These are phyloP conservation scores for Schoenoplectus tabernaemontani DNA, from an alignment of 202 grass and related monocot species.

Conservation along the genomic window DNA sequence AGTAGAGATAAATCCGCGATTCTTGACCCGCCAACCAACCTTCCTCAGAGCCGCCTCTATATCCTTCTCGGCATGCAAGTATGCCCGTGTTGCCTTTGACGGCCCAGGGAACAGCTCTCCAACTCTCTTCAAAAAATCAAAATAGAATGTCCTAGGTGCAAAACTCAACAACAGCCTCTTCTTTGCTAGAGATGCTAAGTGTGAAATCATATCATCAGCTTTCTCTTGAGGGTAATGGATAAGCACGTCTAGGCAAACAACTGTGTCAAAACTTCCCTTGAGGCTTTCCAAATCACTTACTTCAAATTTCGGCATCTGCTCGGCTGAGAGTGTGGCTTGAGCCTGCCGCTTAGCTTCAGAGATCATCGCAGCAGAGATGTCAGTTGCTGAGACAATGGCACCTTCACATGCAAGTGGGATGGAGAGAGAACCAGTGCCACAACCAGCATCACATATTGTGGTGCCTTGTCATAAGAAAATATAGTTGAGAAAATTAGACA, in stretches of 20 bases:
- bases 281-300: constrained; percentile 62
- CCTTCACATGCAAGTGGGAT: constrained; percentile 62
- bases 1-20: constrained; percentile 64
- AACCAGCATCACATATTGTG: constrained; percentile 85
- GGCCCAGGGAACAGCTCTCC: constrained; percentile 67
- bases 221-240: constrained; percentile 64
- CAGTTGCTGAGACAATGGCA: constrained; percentile 52
- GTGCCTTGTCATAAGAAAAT: constrained; percentile 22
- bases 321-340: constrained; percentile 7
- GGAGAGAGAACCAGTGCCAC: constrained; percentile 64
- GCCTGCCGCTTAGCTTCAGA: constrained; percentile 59
- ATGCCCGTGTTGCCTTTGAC: constrained; percentile 60
- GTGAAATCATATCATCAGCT: constrained; percentile 47
- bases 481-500: not conserved
- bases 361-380: constrained; percentile 83
- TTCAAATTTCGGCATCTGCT: constrained; percentile 51
- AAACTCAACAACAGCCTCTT: constrained; percentile 51
- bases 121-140: constrained; percentile 55
- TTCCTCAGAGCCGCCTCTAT: constrained; percentile 53
- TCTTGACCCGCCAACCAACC: constrained; percentile 43
- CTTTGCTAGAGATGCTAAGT: constrained; percentile 62
- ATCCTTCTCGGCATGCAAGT: constrained; percentile 48
- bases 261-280: constrained; percentile 41
- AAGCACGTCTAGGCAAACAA: constrained; percentile 63
- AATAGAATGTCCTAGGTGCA: constrained; percentile 53